Evolutionary conservation across 441 rosid species (phyloP), one percentile per base, ranked within the genome.

Genomic region (Croton laevigatus): DNA sequence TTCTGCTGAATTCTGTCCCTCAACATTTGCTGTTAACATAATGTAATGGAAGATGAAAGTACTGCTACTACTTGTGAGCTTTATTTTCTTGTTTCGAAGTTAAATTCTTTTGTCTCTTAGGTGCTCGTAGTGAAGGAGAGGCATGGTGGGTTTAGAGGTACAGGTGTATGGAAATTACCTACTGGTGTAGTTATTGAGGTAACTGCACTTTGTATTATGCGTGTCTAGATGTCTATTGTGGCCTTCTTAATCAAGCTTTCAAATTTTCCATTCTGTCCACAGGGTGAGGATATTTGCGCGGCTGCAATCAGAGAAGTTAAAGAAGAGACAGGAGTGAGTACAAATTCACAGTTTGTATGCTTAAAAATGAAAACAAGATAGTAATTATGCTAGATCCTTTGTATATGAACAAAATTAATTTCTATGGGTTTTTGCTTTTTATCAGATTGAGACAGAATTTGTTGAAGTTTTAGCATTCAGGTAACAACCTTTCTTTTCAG

Each of bases 71-170:
- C 34, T 57, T 58, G 32, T 57, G n/a, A 0, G 23, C 27, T 71
- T 14, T 5, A 11, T 46, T 11, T 9, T 48, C 14, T n/a, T 54
- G 12, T 20, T 44, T 14, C 58, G 48, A 74, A n/a, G 14, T 65
- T 40, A 32, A 54, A 22, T 65, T 61, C 4, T 62, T 59, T 32
- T 3, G 19, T 54, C 27, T 37, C 36, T 40, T 68, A 92, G 97
- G 78, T 90, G 59, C 88, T 92, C 6, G 98, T 90, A 44, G 98
- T 90, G 36, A 86, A 86, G 76, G 98, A 92, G 70, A 88, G 68
- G 10, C 66, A 40, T 63, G 98, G 98, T 17, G 71, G 60, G 34
- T 90, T 92, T 78, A 79, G 55, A 80, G 87, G 81, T 44, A 82
- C 68, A 3, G 87, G 81, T 20, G 74, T 83, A 0, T 90, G 98